Percentiles rank a stretch among this genome's conserved stretches.
These are phyloP conservation scores for Termitomyces sp. DNA, from an alignment of 768 basidiomycete species.

Conservation along the genomic window DNA sequence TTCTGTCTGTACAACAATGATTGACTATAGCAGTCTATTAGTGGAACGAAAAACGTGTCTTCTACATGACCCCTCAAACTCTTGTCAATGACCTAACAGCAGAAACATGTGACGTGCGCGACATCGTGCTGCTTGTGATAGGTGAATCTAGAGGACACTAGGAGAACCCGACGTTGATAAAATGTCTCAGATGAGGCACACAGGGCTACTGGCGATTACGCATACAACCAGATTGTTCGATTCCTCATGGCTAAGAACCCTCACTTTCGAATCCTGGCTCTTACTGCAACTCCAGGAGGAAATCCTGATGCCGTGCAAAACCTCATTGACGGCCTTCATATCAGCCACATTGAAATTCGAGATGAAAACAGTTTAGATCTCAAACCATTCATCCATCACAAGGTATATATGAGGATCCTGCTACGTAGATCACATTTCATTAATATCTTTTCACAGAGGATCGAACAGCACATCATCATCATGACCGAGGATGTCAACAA, in stretches of 20 bases:
- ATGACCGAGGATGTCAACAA: conserved; percentile 64
- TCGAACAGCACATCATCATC: conserved; percentile 72
- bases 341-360: conserved; percentile 91
- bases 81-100: conserved; percentile 78
- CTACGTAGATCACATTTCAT: not conserved
- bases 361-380: conserved; percentile 89
- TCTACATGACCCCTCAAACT: conserved; percentile 97
- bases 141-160: conserved; percentile 38
- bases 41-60: conserved; percentile 83
- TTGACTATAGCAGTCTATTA: conserved; percentile 19
- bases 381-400: conserved; percentile 79
- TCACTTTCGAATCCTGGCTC: conserved; percentile 84
- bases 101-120: conserved; percentile 67
- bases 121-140: conserved; percentile 84
- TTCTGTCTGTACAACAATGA: not conserved
- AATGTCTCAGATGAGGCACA: conserved; percentile 80
- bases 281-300: conserved; percentile 92
- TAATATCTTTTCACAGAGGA: conserved; percentile 37
- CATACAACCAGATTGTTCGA: conserved; percentile 85
- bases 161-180: not conserved
- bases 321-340: conserved; percentile 90
- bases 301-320: conserved; percentile 83
- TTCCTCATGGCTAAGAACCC: conserved; percentile 93
- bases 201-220: conserved; percentile 87
- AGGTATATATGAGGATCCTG: conserved; percentile 37